phyloP scores from a whole-genome alignment of 331 rosid genomes.

The Pyracantha coccinea region DNA sequence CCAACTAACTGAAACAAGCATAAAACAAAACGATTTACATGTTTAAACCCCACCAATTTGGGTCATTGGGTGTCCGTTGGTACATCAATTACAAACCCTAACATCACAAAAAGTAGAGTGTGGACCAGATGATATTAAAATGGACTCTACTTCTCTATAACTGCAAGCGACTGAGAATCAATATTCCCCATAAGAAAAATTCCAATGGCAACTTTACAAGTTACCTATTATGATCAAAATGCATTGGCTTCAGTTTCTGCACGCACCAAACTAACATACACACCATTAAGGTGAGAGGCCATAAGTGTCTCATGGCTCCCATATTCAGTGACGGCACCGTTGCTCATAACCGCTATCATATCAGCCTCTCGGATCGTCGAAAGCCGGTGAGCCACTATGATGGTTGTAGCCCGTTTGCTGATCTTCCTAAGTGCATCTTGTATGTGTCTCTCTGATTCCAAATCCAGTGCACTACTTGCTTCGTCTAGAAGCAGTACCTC shows the following conservation, averaged over 20 bases:
- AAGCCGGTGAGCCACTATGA: constrained; percentile 75
- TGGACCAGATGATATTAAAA: neutral
- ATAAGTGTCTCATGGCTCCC: constrained; percentile 68
- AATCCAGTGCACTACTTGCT: constrained; percentile 87
- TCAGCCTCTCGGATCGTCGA: constrained; percentile 63
- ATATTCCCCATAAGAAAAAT: neutral
- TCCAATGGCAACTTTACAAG: neutral
- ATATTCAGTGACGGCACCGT: constrained; percentile 56
- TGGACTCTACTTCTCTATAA: neutral
- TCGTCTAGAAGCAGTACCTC: constrained; percentile 72
- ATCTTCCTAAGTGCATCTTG: constrained; percentile 56
- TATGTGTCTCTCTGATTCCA: constrained; percentile 71
- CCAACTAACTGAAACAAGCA: neutral
- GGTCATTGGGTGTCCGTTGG: neutral
- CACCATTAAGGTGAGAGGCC: constrained; percentile 44
- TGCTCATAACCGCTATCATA: constrained; percentile 59
- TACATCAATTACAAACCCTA: neutral
- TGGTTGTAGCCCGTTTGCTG: constrained; percentile 45
- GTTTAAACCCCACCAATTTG: neutral
- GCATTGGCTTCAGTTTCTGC: constrained; percentile 75
- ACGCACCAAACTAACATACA: constrained; percentile 57
- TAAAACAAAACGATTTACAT: neutral
- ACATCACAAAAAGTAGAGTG: neutral
- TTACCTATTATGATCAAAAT: constrained; percentile 6
- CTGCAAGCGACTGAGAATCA: constrained; percentile 11